These are phyloP conservation scores for Jackrogersella minutella DNA, from an alignment of 495 filamentous ascomycete species.

Conservation along the genomic window DNA sequence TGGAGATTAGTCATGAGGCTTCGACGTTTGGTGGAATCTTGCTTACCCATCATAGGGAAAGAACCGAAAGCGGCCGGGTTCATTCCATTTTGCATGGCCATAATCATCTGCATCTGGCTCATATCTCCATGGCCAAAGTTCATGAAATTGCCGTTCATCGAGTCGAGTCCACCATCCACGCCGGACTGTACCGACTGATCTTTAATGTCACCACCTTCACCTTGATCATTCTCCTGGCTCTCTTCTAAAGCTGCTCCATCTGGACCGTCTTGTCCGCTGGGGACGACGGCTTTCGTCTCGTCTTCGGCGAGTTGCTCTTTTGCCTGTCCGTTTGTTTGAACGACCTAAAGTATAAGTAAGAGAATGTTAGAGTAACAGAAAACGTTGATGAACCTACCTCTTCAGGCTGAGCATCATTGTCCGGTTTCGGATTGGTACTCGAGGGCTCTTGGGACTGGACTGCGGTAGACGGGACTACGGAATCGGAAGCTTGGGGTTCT, in stretches of 20 bases:
- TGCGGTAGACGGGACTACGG: not conserved
- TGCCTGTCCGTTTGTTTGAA: slow-evolving; percentile 11
- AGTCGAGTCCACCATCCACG: slow-evolving; percentile 56
- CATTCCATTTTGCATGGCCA: slow-evolving; percentile 80
- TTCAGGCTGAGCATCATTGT: slow-evolving; percentile 15
- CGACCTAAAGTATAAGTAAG: slow-evolving; percentile 19
- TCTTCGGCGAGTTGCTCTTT: slow-evolving; percentile 38
- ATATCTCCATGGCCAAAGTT: slow-evolving; percentile 72
- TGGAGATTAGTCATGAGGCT: slow-evolving; percentile 38
- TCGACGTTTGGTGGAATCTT: not conserved
- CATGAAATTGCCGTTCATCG: slow-evolving; percentile 68
- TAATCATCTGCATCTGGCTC: slow-evolving; percentile 76
- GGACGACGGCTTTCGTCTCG: slow-evolving; percentile 32
- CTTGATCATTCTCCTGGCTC: slow-evolving; percentile 43
- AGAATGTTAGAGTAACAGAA: not conserved
- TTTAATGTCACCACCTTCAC: slow-evolving; percentile 26
- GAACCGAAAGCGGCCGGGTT: slow-evolving; percentile 64
- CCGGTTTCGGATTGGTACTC: slow-evolving; percentile 3
- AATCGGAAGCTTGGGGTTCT: slow-evolving; percentile 17
- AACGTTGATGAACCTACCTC: slow-evolving; percentile 17
- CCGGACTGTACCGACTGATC: slow-evolving; percentile 46
- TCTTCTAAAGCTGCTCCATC: slow-evolving; percentile 43
- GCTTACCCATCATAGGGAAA: slow-evolving; percentile 89
- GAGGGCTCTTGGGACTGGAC: slow-evolving; percentile 28
- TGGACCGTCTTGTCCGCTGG: slow-evolving; percentile 37